Conservation (phyloP, 2,329 filamentous ascomycete species). For the Cladosporium sp. region DNA sequence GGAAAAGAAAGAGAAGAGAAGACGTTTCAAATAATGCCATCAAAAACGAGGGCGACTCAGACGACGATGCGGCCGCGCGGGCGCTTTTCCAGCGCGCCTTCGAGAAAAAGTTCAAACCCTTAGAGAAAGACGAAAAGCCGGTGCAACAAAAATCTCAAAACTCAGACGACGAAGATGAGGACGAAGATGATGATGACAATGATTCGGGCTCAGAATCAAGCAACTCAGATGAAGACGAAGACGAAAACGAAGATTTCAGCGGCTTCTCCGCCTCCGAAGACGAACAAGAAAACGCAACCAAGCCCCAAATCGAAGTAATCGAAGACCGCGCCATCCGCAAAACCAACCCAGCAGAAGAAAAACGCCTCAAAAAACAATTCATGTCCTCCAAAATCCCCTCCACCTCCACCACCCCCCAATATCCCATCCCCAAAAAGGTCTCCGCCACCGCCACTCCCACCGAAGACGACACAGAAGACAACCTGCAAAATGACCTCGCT, state of each 20-base stretch:
- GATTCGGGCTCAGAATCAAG: conserved; percentile 65
- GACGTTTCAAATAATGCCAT: conserved; percentile 22
- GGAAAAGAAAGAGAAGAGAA: conserved; percentile 43
- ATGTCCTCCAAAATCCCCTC: conserved; percentile 10
- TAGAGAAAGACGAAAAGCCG: conserved; percentile 27
- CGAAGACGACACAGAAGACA: conserved; percentile 50
- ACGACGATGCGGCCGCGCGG: conserved; percentile 51
- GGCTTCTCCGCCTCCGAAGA: conserved; percentile 3
- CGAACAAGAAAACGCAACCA: background rate
- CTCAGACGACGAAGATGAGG: conserved; percentile 8
- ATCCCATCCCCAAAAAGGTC: conserved; percentile 1
- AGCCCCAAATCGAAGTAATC: conserved; percentile 12
- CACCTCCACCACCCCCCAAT: conserved; percentile 1
- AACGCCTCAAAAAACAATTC: conserved; percentile 10
- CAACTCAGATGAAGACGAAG: conserved; percentile 38
- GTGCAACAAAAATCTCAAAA: conserved; percentile 30
- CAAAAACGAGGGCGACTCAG: conserved; percentile 16
- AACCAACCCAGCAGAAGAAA: conserved; percentile 1
- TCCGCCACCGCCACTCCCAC: conserved; percentile 16
- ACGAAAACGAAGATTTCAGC: too few relatives aligned
- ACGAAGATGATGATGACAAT: conserved; percentile 15
- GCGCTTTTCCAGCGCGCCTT: conserved; percentile 81
- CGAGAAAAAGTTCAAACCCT: conserved; percentile 78
- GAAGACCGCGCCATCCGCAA: conserved; percentile 1
- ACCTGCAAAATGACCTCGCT: conserved; percentile 87